Evolutionary conservation across 2,329 filamentous ascomycete species (phyloP), one percentile per base, ranked within the genome.

Genomic region (Calonectria henricotiae): DNA sequence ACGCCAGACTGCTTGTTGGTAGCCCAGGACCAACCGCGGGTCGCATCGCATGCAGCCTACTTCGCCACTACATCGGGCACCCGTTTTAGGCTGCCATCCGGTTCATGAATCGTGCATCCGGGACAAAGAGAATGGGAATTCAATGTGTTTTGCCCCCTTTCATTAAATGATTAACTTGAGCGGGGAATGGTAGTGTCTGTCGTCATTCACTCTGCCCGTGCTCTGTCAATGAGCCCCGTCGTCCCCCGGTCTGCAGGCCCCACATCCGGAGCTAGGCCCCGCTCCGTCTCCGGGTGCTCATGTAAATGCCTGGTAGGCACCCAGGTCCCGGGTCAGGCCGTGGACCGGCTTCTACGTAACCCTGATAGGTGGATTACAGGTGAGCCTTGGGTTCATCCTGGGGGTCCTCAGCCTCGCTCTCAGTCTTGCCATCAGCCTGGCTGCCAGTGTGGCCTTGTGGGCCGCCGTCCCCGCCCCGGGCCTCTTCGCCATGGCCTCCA

Each of bases 1-100:
- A 27, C 55, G 51, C 58, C 41, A 44, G 46, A 37, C 23, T 62
- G 51, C 62, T 67, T 62, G 51, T 67, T 67, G 64, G 64, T 44
- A 46, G 51, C 20, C 35, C 35, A 11, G 5, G 20, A 37, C 51
- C 51, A 58, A 67, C 58, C 64, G 64, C 64, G 13, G 64, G 64
- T 17, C 64, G 37, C 54, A 43, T 58, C 32, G 43, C 55, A 67
- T 62, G 64, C 64, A 62, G 64, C 64, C 55, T 41, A 27, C 64
- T 39, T 67, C 44, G 55, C 55, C 54, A 62, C 44, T 41, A 44
- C 35, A 17, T 67, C 23, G 64, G 64, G 54, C 64, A 44, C 37
- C 54, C 35, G 25, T 37, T 55, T 44, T 7, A 61, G 64, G 64
- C 64, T 62, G 17, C 54, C 35, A 51, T 15, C 17, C 5, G 54